phyloP scores from a whole-genome alignment of 305 asterid genomes.

The Solanum hybrid region DNA sequence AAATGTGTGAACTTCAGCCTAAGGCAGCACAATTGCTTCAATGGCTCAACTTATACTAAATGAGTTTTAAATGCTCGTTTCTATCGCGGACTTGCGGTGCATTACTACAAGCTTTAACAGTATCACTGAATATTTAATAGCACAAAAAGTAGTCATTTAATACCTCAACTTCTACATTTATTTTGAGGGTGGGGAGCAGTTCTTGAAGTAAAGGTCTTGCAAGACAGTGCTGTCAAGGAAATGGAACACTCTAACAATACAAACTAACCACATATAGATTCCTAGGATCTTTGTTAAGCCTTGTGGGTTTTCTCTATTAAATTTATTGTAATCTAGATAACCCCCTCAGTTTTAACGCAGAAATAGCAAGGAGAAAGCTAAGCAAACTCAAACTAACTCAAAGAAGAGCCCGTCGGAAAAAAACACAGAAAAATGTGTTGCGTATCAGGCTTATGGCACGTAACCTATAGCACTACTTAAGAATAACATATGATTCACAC shows the following conservation, averaged over 20 bases:
- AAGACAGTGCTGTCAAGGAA: neutral
- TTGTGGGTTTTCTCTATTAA: neutral
- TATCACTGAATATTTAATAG: neutral
- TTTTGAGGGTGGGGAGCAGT: neutral
- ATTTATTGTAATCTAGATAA: neutral
- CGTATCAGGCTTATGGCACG: neutral
- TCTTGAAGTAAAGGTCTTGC: neutral
- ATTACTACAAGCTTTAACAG: neutral
- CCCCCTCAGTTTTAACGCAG: neutral
- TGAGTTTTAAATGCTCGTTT: neutral
- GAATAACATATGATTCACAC: neutral
- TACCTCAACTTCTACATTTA: neutral
- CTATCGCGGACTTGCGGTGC: neutral
- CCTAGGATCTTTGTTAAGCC: neutral
- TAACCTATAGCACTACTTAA: neutral
- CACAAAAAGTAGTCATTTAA: neutral
- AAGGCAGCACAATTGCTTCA: neutral
- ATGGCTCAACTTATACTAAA: neutral
- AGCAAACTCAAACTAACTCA: neutral
- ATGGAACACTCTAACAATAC: neutral
- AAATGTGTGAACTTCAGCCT: neutral
- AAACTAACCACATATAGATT: neutral
- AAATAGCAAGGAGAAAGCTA: neutral
- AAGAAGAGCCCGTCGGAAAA: neutral
- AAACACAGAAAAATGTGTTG: neutral